Base-by-base conservation (phyloP, 805 yeast species). In the Barnettozyma sucrosica region DNA sequence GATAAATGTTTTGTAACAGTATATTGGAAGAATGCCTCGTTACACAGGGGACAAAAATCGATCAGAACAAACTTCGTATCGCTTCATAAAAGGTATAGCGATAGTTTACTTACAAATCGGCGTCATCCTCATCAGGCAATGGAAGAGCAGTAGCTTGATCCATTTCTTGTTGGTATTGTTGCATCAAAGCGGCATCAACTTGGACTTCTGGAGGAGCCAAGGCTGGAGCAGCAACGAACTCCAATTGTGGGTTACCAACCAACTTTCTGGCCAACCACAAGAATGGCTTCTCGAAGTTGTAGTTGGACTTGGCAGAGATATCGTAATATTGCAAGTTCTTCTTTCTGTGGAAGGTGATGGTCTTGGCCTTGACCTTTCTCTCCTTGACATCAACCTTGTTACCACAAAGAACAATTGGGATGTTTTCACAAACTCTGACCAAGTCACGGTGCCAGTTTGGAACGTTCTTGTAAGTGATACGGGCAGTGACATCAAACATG, bases 381-480 rank as follows among this genome's bases (percentile, higher is more conserved):
- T 93, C 99, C 81, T 93, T 93, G 61, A 93, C 99, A 72, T 93
- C 99, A 63, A 93, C 99, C 78, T 93, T 93, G 86, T 93, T 93
- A 77, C 99, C 99, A 79, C 97, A 89, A 60, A 93, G 79, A 53
- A 93, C 99, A 65, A 93, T 93, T 65, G 99, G 99, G 64, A 93
- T 93, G 83, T 92, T 93, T 78, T 93, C 99, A 79, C 99, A 93
- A 56, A 93, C 99, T 77, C 99, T 89, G 56, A 93, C 97, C 69
- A 93, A 81, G 75, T 93, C 99, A 78, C 99, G 86, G 85, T 95
- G 97, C 99, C 99, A 93, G 87, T 93, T 95, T 72, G 99, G 99
- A 70, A 93, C 99, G 75, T 93, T 93, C 80, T 93, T 93, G 80
- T 93, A 93, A 61, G 99, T 93, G 77, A 93, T 92, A 80, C 99